Conservation (phyloP, 805 yeast species). For the Trichomonascus vanleenenianus region DNA sequence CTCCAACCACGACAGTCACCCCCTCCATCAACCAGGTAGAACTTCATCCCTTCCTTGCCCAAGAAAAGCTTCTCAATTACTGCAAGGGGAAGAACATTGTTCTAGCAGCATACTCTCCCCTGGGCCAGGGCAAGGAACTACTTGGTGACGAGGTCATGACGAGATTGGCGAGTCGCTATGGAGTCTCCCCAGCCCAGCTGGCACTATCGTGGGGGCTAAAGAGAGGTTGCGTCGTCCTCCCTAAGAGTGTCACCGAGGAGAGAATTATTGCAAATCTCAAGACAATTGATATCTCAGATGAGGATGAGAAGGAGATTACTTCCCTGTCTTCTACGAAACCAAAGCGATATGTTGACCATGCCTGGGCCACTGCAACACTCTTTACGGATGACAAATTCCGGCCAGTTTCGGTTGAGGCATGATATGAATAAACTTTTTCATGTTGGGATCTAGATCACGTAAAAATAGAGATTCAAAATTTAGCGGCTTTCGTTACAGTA, state of each 20-base stretch:
- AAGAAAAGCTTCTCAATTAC: slow-evolving; percentile 47
- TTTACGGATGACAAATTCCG: no score
- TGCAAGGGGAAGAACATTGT: slow-evolving; percentile 45
- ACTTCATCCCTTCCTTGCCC: slow-evolving; percentile 66
- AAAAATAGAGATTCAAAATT: no score
- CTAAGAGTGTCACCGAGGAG: slow-evolving; percentile 57
- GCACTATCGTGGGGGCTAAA: slow-evolving; percentile 20
- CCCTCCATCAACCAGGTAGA: slow-evolving; percentile 77
- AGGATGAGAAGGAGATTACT: slow-evolving; percentile 28
- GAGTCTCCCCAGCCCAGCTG: slow-evolving; percentile 21
- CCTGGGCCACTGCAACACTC: no score
- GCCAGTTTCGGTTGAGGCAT: no score
- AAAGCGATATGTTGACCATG: no score
- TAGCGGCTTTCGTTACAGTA: no score
- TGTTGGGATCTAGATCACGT: no score
- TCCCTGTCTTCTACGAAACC: no score
- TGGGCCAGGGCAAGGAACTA: slow-evolving; percentile 60
- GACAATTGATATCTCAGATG: slow-evolving; percentile 33
- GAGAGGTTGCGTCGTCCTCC: slow-evolving; percentile 50
- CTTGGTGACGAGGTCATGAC: slow-evolving; percentile 45
- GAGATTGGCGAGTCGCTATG: slow-evolving; percentile 50
- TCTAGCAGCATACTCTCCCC: slow-evolving; percentile 71
- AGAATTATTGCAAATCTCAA: slow-evolving; percentile 43
- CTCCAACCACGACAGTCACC: slow-evolving; percentile 40
- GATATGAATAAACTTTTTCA: no score